phyloP scores from a whole-genome alignment of 495 filamentous ascomycete species.

The Aspergillus biplanus region DNA sequence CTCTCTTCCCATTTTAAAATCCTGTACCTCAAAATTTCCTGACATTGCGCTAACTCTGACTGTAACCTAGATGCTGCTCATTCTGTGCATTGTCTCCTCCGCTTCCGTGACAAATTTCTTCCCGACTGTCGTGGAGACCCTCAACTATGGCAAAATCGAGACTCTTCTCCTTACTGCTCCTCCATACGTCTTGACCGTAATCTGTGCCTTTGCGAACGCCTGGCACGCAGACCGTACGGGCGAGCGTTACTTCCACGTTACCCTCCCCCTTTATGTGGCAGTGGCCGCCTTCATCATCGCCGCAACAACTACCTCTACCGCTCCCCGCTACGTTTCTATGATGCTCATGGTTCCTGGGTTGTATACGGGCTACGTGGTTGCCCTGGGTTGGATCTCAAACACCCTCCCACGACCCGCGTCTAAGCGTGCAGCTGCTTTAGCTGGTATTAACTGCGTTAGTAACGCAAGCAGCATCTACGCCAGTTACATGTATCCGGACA shows the following conservation, averaged over 20 bases:
- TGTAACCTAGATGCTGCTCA: conserved; percentile 56
- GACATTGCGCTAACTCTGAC: conserved; percentile 1
- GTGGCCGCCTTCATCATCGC: conserved; percentile 77
- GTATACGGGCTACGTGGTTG: conserved; percentile 68
- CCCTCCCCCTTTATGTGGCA: conserved; percentile 67
- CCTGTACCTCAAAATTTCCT: neutral
- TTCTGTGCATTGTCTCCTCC: conserved; percentile 72
- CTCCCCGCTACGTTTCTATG: conserved; percentile 77
- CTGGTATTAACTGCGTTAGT: conserved; percentile 79
- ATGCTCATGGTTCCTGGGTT: conserved; percentile 72
- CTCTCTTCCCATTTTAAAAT: neutral
- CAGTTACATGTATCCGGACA: conserved; percentile 69
- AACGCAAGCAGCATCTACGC: conserved; percentile 74
- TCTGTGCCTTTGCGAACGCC: conserved; percentile 71
- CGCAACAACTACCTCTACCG: conserved; percentile 64
- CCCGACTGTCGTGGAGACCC: conserved; percentile 77
- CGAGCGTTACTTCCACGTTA: conserved; percentile 80
- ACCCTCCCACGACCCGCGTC: conserved; percentile 80
- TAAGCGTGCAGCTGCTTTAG: conserved; percentile 81
- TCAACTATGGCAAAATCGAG: conserved; percentile 66
- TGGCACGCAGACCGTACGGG: conserved; percentile 80
- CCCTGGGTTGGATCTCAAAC: conserved; percentile 78
- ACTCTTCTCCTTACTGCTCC: conserved; percentile 79
- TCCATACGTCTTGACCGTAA: conserved; percentile 71
- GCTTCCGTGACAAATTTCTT: conserved; percentile 89